Conservation (phyloP, 2,329 filamentous ascomycete genomes). For the Xylogone sp. region DNA sequence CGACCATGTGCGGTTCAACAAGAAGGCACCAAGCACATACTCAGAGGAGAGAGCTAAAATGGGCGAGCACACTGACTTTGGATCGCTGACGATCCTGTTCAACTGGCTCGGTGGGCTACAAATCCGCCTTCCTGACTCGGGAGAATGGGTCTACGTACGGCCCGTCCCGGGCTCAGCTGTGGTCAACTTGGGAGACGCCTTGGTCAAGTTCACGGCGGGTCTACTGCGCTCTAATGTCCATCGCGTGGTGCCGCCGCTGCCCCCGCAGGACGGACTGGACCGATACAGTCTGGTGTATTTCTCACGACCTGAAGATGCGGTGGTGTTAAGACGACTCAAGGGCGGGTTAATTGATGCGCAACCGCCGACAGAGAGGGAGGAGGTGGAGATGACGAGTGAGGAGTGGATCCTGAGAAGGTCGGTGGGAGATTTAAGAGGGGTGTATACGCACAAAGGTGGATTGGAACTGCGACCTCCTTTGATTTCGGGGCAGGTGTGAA, state of each 20-base stretch:
- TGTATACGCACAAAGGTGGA: neutral
- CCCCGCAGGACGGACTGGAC: constrained; percentile 6
- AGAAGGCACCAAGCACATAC: constrained; percentile 41
- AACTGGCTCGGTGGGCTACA: constrained; percentile 32
- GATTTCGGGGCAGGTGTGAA: neutral
- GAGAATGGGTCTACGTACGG: constrained; percentile 29
- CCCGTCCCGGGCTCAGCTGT: constrained; percentile 27
- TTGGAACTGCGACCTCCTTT: neutral
- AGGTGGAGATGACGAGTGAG: constrained; percentile 16
- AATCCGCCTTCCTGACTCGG: constrained; percentile 31
- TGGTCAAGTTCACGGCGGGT: constrained; percentile 25
- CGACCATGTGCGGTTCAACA: constrained; percentile 51
- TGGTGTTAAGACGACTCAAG: constrained; percentile 22
- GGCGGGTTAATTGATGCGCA: constrained; percentile 18
- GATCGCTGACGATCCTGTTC: constrained; percentile 32
- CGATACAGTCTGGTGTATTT: constrained; percentile 52
- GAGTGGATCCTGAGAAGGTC: constrained; percentile 16
- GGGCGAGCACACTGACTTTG: constrained; percentile 29
- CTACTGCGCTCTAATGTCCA: constrained; percentile 23
- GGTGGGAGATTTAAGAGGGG: neutral
- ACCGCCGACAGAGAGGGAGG: constrained; percentile 12
- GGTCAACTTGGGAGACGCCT: constrained; percentile 31
- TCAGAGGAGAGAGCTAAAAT: constrained; percentile 24
- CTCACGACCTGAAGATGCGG: constrained; percentile 42
- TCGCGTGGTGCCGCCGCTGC: constrained; percentile 23